Evolutionary conservation across 768 basidiomycete genomes (phyloP).

Genomic region (Trametes maxima): DNA sequence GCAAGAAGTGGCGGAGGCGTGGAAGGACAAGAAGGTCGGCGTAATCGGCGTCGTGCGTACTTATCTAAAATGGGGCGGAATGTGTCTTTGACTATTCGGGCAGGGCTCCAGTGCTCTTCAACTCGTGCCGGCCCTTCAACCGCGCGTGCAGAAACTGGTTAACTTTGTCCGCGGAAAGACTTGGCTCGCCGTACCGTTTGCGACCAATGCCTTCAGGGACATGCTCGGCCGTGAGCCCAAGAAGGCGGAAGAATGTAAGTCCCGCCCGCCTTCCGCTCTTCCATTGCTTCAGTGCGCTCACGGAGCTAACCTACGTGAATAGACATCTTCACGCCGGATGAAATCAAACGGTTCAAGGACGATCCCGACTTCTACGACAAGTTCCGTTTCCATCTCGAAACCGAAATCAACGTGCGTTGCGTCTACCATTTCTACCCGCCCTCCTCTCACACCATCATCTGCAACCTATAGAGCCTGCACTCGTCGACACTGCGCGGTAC

Average conservation of each 20-base stretch:
- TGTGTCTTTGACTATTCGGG: not conserved
- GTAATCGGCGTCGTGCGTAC: slow-evolving; percentile 55
- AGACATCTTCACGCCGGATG: slow-evolving; percentile 40
- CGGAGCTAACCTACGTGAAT: no score
- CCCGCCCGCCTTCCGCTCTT: not conserved
- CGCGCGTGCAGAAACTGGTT: slow-evolving; percentile 48
- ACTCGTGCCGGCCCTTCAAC: slow-evolving; percentile 58
- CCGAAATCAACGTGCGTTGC: slow-evolving; percentile 48
- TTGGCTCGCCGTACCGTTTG: slow-evolving; percentile 54
- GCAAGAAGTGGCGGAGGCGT: slow-evolving; percentile 49
- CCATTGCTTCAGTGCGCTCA: not conserved
- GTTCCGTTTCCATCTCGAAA: slow-evolving; percentile 54
- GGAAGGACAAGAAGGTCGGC: slow-evolving; percentile 56
- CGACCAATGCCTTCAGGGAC: slow-evolving; percentile 42
- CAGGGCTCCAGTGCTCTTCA: slow-evolving; percentile 68
- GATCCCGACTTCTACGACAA: slow-evolving; percentile 49
- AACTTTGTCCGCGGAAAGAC: slow-evolving; percentile 65
- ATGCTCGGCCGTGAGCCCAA: slow-evolving; percentile 39
- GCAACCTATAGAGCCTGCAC: slow-evolving; percentile 33
- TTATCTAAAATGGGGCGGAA: slow-evolving; percentile 28
- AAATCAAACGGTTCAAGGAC: slow-evolving; percentile 48
- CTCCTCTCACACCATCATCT: not conserved
- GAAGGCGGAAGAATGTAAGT: slow-evolving; percentile 46
- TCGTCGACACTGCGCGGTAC: slow-evolving; percentile 43
- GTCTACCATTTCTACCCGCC: not conserved